Evolutionary conservation across 2,329 filamentous ascomycete species (phyloP).

Genomic region (Colletotrichum lupini): DNA sequence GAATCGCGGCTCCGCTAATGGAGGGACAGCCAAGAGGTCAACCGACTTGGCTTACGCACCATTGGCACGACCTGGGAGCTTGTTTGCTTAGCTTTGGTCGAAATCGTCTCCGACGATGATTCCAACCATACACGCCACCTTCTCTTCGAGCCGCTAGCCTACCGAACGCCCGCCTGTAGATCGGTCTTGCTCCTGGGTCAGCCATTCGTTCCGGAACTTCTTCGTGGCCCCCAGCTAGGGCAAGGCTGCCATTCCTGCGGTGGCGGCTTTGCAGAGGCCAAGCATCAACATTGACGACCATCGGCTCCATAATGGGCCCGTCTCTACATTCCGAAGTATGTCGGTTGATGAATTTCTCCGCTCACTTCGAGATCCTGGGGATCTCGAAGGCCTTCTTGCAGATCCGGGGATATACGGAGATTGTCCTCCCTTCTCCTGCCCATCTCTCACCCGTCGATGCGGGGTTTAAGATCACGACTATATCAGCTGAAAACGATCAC

Average conservation of each 20-base stretch:
- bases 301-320: background rate
- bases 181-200: conserved; percentile 15
- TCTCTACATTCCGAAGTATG: background rate
- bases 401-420: conserved; percentile 14
- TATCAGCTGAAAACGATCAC: background rate
- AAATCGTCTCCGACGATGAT: background rate
- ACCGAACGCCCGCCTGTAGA: background rate
- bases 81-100: conserved; percentile 9
- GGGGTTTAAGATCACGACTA: background rate
- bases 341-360: background rate
- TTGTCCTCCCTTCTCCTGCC: background rate
- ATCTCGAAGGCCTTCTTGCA: background rate
- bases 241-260: background rate
- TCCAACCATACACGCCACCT: background rate
- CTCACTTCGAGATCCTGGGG: background rate
- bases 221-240: conserved; percentile 8
- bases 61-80: conserved; percentile 1
- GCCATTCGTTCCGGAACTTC: conserved; percentile 13
- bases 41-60: conserved; percentile 26
- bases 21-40: background rate
- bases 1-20: background rate
- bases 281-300: background rate
- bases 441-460: background rate
- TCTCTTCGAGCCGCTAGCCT: background rate
- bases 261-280: background rate